phyloP scores from a whole-genome alignment of 1,139 yeast genomes.

The Pichiaceae sp. region DNA sequence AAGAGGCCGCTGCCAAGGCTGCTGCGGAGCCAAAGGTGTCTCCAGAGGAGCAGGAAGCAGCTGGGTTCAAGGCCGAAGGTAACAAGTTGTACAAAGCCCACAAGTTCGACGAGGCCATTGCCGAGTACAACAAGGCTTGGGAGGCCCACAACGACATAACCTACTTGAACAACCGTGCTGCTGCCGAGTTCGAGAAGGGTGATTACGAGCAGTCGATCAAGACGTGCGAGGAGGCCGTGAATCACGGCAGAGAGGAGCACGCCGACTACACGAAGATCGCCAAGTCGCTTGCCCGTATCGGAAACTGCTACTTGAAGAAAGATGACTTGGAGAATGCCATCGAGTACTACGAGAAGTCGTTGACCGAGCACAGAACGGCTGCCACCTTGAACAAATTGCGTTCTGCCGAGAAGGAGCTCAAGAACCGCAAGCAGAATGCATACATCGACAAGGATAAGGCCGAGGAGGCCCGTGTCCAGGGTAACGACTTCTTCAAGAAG shows the following conservation, averaged over 20 bases:
- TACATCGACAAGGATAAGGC: conserved; percentile 89
- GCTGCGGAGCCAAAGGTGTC: conserved; percentile 23
- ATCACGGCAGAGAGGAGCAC: conserved; percentile 80
- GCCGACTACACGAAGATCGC: conserved; percentile 91
- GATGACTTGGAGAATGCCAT: conserved; percentile 69
- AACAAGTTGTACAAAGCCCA: conserved; percentile 79
- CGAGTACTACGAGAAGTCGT: conserved; percentile 75
- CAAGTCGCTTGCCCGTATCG: conserved; percentile 88
- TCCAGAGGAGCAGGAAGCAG: conserved; percentile 48
- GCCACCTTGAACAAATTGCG: conserved; percentile 86
- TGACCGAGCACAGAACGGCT: conserved; percentile 97
- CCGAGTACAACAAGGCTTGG: conserved; percentile 81
- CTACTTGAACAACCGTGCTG: conserved; percentile 91
- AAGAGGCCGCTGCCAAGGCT: conserved; percentile 19
- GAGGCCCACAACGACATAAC: conserved; percentile 77
- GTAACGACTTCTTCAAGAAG: conserved; percentile 80
- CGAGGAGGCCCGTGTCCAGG: conserved; percentile 89
- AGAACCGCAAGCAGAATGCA: conserved; percentile 64
- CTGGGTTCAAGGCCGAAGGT: conserved; percentile 76
- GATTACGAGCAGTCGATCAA: conserved; percentile 78
- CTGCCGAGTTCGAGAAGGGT: conserved; percentile 95
- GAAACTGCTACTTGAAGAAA: conserved; percentile 70
- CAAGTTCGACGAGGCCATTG: conserved; percentile 90
- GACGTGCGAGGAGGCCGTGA: conserved; percentile 78
- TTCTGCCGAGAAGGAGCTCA: conserved; percentile 77